Percentiles rank a stretch among this genome's conserved stretches.
Conservation (phyloP, 1,284 basidiomycete genomes). For the Phlebopus sp. region DNA sequence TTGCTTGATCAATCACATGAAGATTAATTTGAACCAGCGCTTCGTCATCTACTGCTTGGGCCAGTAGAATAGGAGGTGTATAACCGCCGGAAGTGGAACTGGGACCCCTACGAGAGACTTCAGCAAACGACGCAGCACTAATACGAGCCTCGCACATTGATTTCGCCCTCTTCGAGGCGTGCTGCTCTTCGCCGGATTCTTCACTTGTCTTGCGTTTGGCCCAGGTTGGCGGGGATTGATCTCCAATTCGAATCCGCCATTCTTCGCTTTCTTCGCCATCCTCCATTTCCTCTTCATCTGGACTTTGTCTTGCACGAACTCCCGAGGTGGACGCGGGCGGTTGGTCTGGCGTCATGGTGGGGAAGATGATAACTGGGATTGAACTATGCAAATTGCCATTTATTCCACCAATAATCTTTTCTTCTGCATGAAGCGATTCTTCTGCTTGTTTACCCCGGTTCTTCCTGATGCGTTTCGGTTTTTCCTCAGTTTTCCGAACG, state of each 20-base stretch:
- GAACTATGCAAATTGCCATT: constrained; percentile 15
- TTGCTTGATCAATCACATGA: constrained; percentile 61
- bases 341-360: constrained; percentile 17
- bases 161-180: constrained; percentile 25
- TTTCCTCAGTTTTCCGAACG: constrained; percentile 67
- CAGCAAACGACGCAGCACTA: neutral
- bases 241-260: constrained; percentile 64
- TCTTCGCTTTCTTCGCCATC: constrained; percentile 56
- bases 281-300: constrained; percentile 56
- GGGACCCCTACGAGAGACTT: constrained; percentile 4
- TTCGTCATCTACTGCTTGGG: constrained; percentile 10
- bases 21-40: constrained; percentile 22
- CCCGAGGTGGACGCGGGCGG: constrained; percentile 16
- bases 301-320: constrained; percentile 29
- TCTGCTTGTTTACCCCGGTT: constrained; percentile 39
- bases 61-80: constrained; percentile 5
- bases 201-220: constrained; percentile 51
- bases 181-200: constrained; percentile 23
- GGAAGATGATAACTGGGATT: constrained; percentile 26
- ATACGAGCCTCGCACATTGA: constrained; percentile 24
- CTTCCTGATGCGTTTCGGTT: constrained; percentile 53
- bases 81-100: constrained; percentile 5
- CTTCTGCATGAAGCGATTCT: constrained; percentile 20
- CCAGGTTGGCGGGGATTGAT: constrained; percentile 65
- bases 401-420: constrained; percentile 24